Evolutionary conservation across 2,329 filamentous ascomycete genomes (phyloP).

Genomic region (Colletotrichum tropicicola): DNA sequence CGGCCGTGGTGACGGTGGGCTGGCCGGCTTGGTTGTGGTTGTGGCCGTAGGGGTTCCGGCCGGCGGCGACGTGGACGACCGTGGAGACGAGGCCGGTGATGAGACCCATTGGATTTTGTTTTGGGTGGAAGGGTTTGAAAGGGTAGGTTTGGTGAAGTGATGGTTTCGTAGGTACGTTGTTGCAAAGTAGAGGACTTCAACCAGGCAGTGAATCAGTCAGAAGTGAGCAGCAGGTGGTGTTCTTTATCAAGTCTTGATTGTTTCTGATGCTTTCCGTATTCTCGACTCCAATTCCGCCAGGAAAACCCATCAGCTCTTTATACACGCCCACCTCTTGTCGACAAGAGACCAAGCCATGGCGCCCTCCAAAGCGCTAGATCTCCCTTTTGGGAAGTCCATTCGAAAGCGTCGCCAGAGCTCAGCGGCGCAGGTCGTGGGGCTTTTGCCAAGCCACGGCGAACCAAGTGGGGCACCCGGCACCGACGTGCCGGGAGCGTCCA

Average conservation of each 20-base stretch:
- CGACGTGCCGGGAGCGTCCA: slow-evolving; percentile 17
- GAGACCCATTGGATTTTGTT: slow-evolving; percentile 24
- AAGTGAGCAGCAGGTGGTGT: no score
- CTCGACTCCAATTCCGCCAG: neutral
- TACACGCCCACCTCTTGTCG: neutral
- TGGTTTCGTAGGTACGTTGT: neutral
- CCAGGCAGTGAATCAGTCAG: neutral
- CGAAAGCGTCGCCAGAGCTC: slow-evolving; percentile 4
- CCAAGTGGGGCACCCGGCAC: slow-evolving; percentile 24
- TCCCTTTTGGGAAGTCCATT: slow-evolving; percentile 25
- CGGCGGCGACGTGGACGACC: slow-evolving; percentile 24
- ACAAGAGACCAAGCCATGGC: neutral
- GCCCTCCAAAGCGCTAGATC: neutral
- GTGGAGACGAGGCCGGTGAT: slow-evolving; percentile 29
- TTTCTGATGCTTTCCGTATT: neutral
- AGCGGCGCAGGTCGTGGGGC: neutral
- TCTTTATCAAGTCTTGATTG: neutral
- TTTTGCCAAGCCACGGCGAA: slow-evolving; percentile 23
- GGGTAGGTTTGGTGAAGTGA: neutral
- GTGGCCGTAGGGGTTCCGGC: slow-evolving; percentile 25
- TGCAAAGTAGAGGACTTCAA: neutral
- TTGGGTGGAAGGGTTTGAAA: neutral
- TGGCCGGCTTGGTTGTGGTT: slow-evolving; percentile 1
- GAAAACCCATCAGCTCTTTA: neutral
- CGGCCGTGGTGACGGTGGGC: neutral